Conservation (phyloP, 805 yeast genomes). For the Metschnikowia matae region DNA sequence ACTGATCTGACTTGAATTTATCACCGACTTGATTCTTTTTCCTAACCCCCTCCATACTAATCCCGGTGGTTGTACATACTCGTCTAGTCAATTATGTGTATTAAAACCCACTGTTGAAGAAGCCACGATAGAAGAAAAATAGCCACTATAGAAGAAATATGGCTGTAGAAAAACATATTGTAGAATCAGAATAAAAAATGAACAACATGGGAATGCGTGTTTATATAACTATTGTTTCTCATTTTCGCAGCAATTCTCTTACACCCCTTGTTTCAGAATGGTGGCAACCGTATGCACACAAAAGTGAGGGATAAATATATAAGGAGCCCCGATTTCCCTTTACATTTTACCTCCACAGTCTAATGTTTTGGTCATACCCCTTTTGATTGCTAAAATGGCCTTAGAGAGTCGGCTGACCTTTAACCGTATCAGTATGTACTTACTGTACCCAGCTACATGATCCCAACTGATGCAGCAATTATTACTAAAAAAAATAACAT, state of each 20-base stretch:
- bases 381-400: conserved; percentile 11
- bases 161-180: no score
- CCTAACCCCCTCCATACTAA: neutral
- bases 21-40: no score
- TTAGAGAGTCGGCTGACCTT: conserved; percentile 1
- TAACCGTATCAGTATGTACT: conserved; percentile 12
- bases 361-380: conserved; percentile 11
- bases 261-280: conserved; percentile 1
- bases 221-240: neutral
- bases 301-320: neutral
- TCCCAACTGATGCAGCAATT: neutral
- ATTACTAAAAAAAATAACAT: no score
- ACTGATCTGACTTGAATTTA: no score
- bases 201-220: neutral
- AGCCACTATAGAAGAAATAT: no score
- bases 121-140: no score
- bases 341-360: conserved; percentile 1
- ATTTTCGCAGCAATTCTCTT: conserved; percentile 3
- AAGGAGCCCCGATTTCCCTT: neutral
- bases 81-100: neutral
- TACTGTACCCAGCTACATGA: neutral
- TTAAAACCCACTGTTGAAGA: no score
- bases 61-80: neutral
- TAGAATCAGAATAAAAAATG: neutral
- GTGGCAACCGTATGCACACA: neutral